Conservation (phyloP, 2,329 filamentous ascomycete genomes). For the Iodosphaeria phyllophila region DNA sequence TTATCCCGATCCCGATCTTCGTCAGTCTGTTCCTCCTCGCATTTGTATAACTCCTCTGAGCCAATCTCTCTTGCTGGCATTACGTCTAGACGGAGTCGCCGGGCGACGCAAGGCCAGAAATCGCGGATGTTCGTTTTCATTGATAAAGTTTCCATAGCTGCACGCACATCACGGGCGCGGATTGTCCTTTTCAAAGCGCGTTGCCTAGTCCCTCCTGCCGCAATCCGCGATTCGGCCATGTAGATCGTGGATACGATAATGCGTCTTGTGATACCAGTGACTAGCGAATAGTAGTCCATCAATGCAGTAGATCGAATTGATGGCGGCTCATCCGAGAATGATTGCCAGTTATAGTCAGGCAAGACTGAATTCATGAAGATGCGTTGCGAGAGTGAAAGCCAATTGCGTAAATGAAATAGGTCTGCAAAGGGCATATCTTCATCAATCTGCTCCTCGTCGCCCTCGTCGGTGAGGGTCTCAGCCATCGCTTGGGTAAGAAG, state of each 20-base stretch:
- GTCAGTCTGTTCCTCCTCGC: background rate
- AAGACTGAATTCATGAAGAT: slow-evolving; percentile 59
- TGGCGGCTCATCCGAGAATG: slow-evolving; percentile 40
- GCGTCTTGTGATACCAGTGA: slow-evolving; percentile 47
- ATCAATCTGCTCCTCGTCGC: slow-evolving; percentile 7
- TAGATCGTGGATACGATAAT: slow-evolving; percentile 52
- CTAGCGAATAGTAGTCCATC: slow-evolving; percentile 54
- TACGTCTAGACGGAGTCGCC: slow-evolving; percentile 29
- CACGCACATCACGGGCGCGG: slow-evolving; percentile 24
- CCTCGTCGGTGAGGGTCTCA: slow-evolving; percentile 6
- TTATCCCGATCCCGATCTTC: slow-evolving; percentile 4
- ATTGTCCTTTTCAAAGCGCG: slow-evolving; percentile 14
- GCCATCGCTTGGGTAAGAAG: slow-evolving; percentile 31
- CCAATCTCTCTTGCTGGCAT: slow-evolving; percentile 2
- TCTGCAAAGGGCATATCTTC: slow-evolving; percentile 26
- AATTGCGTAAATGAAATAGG: slow-evolving; percentile 38
- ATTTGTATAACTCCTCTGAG: slow-evolving; percentile 1
- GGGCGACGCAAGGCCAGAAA: slow-evolving; percentile 29
- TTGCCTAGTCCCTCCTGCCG: slow-evolving; percentile 21
- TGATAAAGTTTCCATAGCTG: slow-evolving; percentile 27
- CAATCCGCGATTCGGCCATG: slow-evolving; percentile 49
- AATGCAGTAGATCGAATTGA: slow-evolving; percentile 58
- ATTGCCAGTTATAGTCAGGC: slow-evolving; percentile 48
- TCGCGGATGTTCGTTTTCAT: slow-evolving; percentile 17
- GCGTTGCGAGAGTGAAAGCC: slow-evolving; percentile 43